phyloP scores from a whole-genome alignment of 2,329 filamentous ascomycete genomes.

The Chaetothyriales sp. region DNA sequence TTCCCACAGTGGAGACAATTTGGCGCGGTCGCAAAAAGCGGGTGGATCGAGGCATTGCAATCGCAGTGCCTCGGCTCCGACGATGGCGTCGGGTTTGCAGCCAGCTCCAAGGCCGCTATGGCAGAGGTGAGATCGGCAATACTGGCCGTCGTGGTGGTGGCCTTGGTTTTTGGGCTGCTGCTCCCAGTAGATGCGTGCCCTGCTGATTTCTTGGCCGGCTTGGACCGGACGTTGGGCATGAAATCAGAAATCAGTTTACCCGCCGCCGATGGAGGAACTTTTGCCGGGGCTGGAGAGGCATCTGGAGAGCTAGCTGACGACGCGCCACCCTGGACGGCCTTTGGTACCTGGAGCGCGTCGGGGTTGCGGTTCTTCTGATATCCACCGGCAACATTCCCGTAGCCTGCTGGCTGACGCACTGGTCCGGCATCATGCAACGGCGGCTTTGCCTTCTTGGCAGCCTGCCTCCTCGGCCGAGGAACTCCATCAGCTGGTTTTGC shows the following conservation, averaged over 20 bases:
- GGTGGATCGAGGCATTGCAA: constrained; percentile 78
- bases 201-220: constrained; percentile 34
- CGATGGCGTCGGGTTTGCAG: constrained; percentile 66
- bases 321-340: constrained; percentile 21
- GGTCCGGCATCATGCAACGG: constrained; percentile 48
- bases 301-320: constrained; percentile 34
- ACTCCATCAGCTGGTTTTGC: constrained; percentile 6
- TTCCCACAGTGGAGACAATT: constrained; percentile 91
- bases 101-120: constrained; percentile 79
- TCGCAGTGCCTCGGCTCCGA: constrained; percentile 56
- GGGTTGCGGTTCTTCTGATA: constrained; percentile 61
- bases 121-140: constrained; percentile 53
- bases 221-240: constrained; percentile 44
- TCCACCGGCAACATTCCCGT: constrained; percentile 50
- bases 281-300: constrained; percentile 26
- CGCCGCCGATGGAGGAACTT: constrained; percentile 53
- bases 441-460: constrained; percentile 45
- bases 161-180: constrained; percentile 22
- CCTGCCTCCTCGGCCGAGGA: constrained; percentile 27
- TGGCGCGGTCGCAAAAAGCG: constrained; percentile 76
- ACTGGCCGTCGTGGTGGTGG: constrained; percentile 33
- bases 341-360: constrained; percentile 32
- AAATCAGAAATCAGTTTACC: constrained; percentile 73
- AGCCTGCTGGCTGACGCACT: constrained; percentile 49
- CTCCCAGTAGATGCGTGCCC: neutral